phyloP scores from a whole-genome alignment of 768 basidiomycete species.

The Coprinellus micaceus region DNA sequence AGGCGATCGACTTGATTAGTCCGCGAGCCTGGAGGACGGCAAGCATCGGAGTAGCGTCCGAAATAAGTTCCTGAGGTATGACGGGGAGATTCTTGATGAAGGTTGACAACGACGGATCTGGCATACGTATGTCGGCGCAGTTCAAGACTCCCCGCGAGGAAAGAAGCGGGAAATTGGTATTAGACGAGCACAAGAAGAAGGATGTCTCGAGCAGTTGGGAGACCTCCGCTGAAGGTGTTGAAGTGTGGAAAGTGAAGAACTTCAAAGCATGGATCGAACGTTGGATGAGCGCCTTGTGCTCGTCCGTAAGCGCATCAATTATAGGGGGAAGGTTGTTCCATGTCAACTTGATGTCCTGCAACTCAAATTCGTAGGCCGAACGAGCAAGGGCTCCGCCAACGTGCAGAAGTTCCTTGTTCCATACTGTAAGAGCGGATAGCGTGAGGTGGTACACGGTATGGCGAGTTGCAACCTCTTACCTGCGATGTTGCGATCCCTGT shows the following conservation, averaged over 20 bases:
- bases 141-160: constrained; percentile 70
- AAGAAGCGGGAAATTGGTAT: constrained; percentile 60
- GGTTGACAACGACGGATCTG: constrained; percentile 60
- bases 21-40: constrained; percentile 55
- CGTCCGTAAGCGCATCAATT: constrained; percentile 33
- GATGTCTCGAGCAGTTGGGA: constrained; percentile 65
- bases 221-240: constrained; percentile 83
- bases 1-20: constrained; percentile 70
- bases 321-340: constrained; percentile 39
- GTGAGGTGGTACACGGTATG: constrained; percentile 5
- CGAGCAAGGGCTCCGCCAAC: constrained; percentile 82
- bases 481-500: constrained; percentile 77
- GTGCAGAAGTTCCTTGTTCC: constrained; percentile 88
- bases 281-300: constrained; percentile 42
- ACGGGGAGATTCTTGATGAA: constrained; percentile 81
- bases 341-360: constrained; percentile 52
- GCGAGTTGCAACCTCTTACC: constrained; percentile 36
- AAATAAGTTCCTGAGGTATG: constrained; percentile 57
- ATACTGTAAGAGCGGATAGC: constrained; percentile 42
- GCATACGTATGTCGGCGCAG: constrained; percentile 66
- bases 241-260: constrained; percentile 87
- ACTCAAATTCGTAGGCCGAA: constrained; percentile 80
- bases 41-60: constrained; percentile 58
- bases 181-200: constrained; percentile 67
- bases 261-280: constrained; percentile 76